Evolutionary conservation across 1,284 basidiomycete genomes (phyloP), one percentile per base, ranked within the genome.

Genomic region (Cystobasidiaceae sp.): DNA sequence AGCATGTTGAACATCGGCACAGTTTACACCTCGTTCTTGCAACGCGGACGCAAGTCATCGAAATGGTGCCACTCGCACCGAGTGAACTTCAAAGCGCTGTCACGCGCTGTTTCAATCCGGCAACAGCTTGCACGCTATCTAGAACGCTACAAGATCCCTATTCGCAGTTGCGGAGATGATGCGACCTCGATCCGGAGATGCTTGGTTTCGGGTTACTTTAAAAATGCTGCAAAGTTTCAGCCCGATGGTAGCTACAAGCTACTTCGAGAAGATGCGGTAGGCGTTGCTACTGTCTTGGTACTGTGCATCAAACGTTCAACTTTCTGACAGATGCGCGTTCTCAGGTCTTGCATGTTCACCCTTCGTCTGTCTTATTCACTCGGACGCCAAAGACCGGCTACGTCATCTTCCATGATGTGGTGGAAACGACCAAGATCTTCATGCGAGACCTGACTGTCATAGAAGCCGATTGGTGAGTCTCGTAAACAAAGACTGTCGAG

Each of bases 401-500:
- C 90, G 90, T 97, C 5, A 81, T 98, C 23, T 98, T 88, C 74
- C 91, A 96, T 74, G 93, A 98, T 75, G 87, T 97, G 77, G 85
- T 94, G 71, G 92, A 97, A 77, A 97, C 94, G 0, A 93, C 90
- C 70, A 97, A 94, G 77, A 86, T 75, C 27, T 82, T 81, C 70
- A 82, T 83, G 77, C 72, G 81, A 45, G 82, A 84, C 69, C 61
- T 83, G 19, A 82, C 81, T 0, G 79, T 80, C 6, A 77, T 82
- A 30, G 79, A 81, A 41, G 76, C 79, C 64, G 80, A 81, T 49
- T 82, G 81, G 81, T 73, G 81, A 27, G 76, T 78, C 2, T n/a
- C n/a, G n/a, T n/a, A n/a, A n/a, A n/a, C n/a, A n/a, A n/a, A n/a
- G n/a, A n/a, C n/a, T n/a, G n/a, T n/a, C n/a, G n/a, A n/a, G n/a